Evolutionary conservation across 495 filamentous ascomycete species (phyloP).

Genomic region (Penicillium crystallinum): DNA sequence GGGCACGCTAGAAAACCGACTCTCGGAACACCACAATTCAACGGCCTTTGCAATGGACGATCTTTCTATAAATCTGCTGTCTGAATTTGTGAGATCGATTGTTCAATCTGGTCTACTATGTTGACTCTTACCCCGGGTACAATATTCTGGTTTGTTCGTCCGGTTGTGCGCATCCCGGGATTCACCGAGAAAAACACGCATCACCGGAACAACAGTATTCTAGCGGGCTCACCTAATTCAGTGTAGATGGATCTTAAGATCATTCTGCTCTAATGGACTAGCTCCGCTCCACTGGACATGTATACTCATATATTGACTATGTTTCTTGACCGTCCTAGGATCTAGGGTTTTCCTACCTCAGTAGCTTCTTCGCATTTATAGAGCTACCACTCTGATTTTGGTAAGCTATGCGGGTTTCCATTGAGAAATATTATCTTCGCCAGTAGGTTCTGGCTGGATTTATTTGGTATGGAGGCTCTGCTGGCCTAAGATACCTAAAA

Average conservation of each 20-base stretch:
- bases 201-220: slow-evolving; percentile 4
- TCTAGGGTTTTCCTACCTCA: not conserved
- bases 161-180: slow-evolving; percentile 2
- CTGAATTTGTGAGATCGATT: no score
- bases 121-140: not conserved
- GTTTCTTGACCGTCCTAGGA: not conserved
- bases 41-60: not conserved
- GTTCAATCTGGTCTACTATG: no score
- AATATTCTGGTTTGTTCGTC: not conserved
- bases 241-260: not conserved
- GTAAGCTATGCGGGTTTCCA: no score
- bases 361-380: not conserved
- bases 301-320: not conserved
- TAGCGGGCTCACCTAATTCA: not conserved
- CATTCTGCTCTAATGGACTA: not conserved
- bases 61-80: not conserved
- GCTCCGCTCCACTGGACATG: not conserved
- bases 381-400: no score
- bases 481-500: not conserved
- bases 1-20: slow-evolving; percentile 5
- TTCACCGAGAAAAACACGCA: slow-evolving; percentile 7
- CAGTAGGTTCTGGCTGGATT: no score
- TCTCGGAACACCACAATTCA: slow-evolving; percentile 4
- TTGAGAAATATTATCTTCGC: no score
- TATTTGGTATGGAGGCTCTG: no score